Base-by-base conservation (phyloP, 768 basidiomycete genomes). In the Daedaleopsis nitida region DNA sequence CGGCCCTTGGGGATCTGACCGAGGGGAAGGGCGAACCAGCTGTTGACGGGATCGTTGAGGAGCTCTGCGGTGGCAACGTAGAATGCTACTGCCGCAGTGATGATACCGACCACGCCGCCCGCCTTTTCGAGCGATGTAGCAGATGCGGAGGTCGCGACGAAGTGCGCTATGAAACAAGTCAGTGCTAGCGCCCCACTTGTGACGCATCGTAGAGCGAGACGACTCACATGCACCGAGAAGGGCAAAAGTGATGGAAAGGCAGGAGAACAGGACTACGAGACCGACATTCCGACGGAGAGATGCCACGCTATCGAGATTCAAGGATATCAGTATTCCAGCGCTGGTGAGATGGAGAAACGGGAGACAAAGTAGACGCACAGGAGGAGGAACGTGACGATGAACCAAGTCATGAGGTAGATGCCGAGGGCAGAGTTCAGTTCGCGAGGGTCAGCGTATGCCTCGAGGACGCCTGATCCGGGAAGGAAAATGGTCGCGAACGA, bases 371-470 rank as follows among this genome's bases (percentile, higher is more conserved):
- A 9, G 0, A 78, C 86, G 66, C 57, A 92, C 91, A 86, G 62
- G 65, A 92, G 77, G 68, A 91, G 73, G 73, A 84, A 80, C 0
- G 92, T 91, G 37, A 93, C 76, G 61, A 91, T 73, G 67, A 83
- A 83, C 92, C 92, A 94, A 16, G 85, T 78, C 49, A 84, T 78
- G 24, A 94, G 79, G 75, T 83, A 94, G 60, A 94, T 87, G 3
- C 88, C 91, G 13, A 94, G 67, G 0, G 89, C 92, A 51, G 82
- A 80, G 7, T 66, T 51, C 13, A 88, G 69, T 67, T 86, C 81
- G 12, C 35, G 17, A 0, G 69, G 67, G n/a, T 60, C 64, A 0
- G 63, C 55, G 68, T 87, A 94, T 0, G 91, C 83, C 0, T 78
- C 70, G 5, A 65, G 12, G 50, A 94, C 80, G 13, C 91, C 91